phyloP scores from a whole-genome alignment of 768 basidiomycete genomes.

The Mycena venus region DNA sequence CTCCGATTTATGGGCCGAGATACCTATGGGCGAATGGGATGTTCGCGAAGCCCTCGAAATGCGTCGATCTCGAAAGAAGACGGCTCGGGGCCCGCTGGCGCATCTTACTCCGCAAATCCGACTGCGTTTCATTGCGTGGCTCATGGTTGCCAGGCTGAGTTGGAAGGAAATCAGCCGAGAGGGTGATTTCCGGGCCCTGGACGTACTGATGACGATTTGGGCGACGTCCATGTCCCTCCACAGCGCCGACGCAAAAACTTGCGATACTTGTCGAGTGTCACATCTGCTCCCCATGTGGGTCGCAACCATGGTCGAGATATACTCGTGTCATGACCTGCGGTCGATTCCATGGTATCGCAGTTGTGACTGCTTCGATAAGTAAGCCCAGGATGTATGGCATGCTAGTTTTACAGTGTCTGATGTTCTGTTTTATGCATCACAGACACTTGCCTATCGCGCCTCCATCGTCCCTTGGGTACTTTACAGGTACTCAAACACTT shows the following conservation, averaged over 20 bases:
- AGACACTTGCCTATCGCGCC: background rate
- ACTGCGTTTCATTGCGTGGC: constrained; percentile 13
- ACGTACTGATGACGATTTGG: background rate
- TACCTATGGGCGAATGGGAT: background rate
- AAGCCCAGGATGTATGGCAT: background rate
- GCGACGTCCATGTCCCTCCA: background rate
- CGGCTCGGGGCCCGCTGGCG: background rate
- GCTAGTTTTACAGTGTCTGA: background rate
- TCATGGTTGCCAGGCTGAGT: background rate
- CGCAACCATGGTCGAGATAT: constrained; percentile 8
- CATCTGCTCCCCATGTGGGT: background rate
- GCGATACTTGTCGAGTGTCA: background rate
- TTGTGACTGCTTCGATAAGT: constrained; percentile 6
- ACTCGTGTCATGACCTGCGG: background rate
- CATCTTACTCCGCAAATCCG: background rate
- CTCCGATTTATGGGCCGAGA: background rate
- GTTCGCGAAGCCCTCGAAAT: background rate
- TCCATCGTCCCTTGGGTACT: no score
- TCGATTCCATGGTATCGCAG: constrained; percentile 2
- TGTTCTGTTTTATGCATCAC: background rate
- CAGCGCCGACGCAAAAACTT: background rate
- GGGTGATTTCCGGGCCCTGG: background rate
- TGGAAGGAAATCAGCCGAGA: background rate
- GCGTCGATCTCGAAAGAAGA: background rate
- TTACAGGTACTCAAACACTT: no score